Conservation (phyloP, 352 stramenopile genomes). For the Phytophthora citricola region DNA sequence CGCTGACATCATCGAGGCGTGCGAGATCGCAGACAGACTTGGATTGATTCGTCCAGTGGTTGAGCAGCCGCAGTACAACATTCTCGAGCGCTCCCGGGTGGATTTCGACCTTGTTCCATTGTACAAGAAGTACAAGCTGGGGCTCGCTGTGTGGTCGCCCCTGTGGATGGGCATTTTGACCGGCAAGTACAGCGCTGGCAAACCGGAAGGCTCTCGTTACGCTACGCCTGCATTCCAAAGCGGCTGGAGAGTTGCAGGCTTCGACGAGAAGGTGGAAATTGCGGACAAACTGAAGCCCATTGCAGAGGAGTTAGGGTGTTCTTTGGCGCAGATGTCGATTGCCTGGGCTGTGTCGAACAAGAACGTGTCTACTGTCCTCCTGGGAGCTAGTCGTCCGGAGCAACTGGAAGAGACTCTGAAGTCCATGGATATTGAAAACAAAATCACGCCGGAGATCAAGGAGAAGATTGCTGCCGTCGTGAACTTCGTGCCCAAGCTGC, state of each 20-base stretch:
- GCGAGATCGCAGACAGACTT: conserved; percentile 47
- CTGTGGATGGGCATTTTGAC: background rate
- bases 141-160: conserved; percentile 11
- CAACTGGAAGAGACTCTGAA: background rate
- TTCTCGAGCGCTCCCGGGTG: background rate
- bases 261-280: background rate
- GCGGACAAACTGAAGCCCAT: conserved; percentile 4
- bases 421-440: conserved; percentile 6
- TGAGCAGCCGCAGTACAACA: conserved; percentile 60
- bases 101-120: conserved; percentile 14
- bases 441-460: conserved; percentile 13
- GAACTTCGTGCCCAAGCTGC: conserved; percentile 5
- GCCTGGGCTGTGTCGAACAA: conserved; percentile 3
- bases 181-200: conserved; percentile 17
- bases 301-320: conserved; percentile 3
- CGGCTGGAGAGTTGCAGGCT: background rate
- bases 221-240: background rate
- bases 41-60: conserved; percentile 33
- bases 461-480: conserved; percentile 10
- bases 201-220: background rate
- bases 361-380: background rate
- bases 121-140: conserved; percentile 26
- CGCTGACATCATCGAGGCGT: conserved; percentile 63
- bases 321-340: conserved; percentile 4
- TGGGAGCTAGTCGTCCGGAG: background rate